Evolutionary conservation across 2,329 filamentous ascomycete species (phyloP), one percentile per base, ranked within the genome.

Genomic region (Monilinia aucupariae): DNA sequence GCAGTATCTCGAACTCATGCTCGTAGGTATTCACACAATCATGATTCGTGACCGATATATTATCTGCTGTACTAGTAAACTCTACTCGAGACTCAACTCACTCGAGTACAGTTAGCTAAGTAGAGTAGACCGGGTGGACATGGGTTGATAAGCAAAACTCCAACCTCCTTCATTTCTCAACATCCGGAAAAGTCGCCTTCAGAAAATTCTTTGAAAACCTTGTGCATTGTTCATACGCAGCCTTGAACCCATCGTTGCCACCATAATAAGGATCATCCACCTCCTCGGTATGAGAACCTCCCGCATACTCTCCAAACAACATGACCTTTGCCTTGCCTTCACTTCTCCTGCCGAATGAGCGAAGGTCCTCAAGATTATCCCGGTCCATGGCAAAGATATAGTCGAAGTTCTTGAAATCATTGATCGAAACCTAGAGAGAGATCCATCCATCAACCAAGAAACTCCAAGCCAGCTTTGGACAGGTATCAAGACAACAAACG

Each of bases 331-430:
- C 85, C 73, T 83, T 84, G 41, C 82, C 79, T n/a, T 76, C 75
- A 12, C 83, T 79, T 64, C 80, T 78, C 63, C 74, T 70, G 67
- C 84, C 79, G 72, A 87, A 76, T 41, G 85, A 80, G 71, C 85
- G 75, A 64, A 96, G 77, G 71, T 96, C 84, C 10, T 81, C 79
- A 51, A 96, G 79, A 74, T 97, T 97, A 52, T 86, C 84, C 55
- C 84, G 81, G 74, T 99, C 94, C 94, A 99, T 99, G 65, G 90
- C 92, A 63, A 99, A 86, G 65, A 99, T 86, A 77, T 96, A 97
- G 76, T 97, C 91, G 72, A 97, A 97, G 20, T 82, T 81, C 62
- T 86, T 79, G 71, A 97, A 96, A 76, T 99, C 94, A 59, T 82
- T 81, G 0, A 80, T 76, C 5, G 78, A 77, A 56, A 87, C 75